Base-by-base conservation (phyloP, 129 eudicot species). In the Centrapalus pauciflorus region DNA sequence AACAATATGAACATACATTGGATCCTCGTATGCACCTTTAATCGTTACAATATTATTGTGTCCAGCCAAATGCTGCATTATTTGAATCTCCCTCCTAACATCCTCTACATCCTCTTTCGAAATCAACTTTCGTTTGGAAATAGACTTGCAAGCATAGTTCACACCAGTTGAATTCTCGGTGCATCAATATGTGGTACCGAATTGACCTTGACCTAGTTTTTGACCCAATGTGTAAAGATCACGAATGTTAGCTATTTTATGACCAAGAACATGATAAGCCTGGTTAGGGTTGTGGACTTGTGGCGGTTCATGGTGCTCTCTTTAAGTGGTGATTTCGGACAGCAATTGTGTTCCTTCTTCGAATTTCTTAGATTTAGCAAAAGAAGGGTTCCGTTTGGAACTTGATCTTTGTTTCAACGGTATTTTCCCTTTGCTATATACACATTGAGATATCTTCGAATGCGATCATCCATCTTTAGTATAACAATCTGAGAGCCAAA, bases 31-130 rank as follows among this genome's bases (percentile, higher is more conserved):
- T 8, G 97, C 97, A 52, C 96, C 97, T 75, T 82, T 87, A 35
- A 90, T 87, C 52, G 90, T 80, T 69, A 90, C 97, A 41, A 90
- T 85, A 55, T 90, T 80, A 68, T 76, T 84, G 60, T 90, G 97
- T 43, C 97, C 97, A 6, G 97, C 79, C 77, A 90, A 66, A 79
- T 90, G 97, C 70, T 90, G 97, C 97, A 90, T 90, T 82, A 90
- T 90, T 80, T 90, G 97, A 80, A 90, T 84, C 83, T 90, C 97
- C 78, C 97, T 87, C 73, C 93, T 78, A 24, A 90, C 97, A 76
- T 87, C 97, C 70, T 87, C 96, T 13, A 87, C 89, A 40, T 90
- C 97, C 68, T 90, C 97, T 73, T 75, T 87, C 6, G 96, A 78
- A 61, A 87, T 87, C 75, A 90, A 55, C 79, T 87, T 90, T 80